Conservation (phyloP, 2,329 filamentous ascomycete genomes). For the Nothophaeocryptopus gaeumannii region DNA sequence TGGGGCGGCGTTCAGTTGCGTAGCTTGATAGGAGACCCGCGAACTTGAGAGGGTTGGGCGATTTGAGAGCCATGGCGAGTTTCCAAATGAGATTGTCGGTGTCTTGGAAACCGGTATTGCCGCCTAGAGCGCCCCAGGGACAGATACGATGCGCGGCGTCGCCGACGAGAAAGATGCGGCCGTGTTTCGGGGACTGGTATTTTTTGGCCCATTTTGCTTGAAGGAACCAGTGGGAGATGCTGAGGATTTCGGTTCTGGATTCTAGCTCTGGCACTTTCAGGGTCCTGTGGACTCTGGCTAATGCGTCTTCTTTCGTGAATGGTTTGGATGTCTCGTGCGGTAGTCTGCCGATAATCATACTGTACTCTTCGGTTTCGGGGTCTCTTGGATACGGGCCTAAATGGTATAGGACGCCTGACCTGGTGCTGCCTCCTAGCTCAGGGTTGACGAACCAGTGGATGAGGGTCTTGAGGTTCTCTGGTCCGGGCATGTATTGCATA, state of each 20-base stretch:
- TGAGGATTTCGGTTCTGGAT: not conserved
- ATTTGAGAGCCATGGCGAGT: not conserved
- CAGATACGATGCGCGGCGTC: not conserved
- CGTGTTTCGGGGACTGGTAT: no score
- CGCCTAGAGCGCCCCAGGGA: not conserved
- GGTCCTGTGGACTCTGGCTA: no score
- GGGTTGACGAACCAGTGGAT: not conserved
- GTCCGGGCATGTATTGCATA: not conserved
- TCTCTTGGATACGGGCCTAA: not conserved
- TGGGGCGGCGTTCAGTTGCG: not conserved
- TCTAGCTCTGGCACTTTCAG: no score
- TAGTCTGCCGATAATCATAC: no score
- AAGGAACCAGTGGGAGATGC: not conserved
- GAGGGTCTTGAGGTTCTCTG: not conserved
- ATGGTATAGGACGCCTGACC: not conserved
- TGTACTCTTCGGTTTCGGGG: no score
- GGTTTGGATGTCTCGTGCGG: no score
- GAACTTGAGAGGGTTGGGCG: not conserved
- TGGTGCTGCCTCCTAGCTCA: not conserved
- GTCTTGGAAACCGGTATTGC: not conserved
- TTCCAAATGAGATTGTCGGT: slow-evolving; percentile 1
- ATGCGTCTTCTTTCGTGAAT: no score
- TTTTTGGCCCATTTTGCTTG: not conserved
- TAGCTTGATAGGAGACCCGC: not conserved
- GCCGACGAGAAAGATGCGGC: not conserved